These are phyloP conservation scores for Aureobasidium sp. DNA, from an alignment of 2,329 filamentous ascomycete genomes.

Conservation along the genomic window DNA sequence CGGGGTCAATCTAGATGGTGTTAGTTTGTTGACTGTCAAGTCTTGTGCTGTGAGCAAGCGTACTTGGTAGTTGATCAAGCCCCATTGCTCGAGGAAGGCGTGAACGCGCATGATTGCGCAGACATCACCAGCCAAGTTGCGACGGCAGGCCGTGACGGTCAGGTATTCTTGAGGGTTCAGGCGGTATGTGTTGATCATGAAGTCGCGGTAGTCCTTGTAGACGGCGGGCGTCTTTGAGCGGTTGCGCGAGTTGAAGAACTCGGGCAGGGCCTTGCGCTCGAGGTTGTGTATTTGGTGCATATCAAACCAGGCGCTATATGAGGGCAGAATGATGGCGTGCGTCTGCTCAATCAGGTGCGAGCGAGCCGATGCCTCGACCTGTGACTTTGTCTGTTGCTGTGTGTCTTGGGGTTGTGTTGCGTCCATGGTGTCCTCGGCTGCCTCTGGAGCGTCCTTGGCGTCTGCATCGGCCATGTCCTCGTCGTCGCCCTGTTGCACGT, in stretches of 20 bases:
- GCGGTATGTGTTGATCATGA: conserved; percentile 99
- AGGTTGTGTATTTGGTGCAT: conserved; percentile 88
- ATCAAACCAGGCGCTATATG: conserved; percentile 98
- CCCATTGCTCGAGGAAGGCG: conserved; percentile 96
- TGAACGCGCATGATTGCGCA: conserved; percentile 99
- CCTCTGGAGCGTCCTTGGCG: conserved; percentile 36
- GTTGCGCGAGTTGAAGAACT: conserved; percentile 98
- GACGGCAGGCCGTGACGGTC: conserved; percentile 89
- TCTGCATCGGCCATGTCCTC: conserved; percentile 55
- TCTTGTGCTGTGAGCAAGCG: not conserved
- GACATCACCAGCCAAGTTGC: conserved; percentile 92
- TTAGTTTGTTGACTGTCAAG: conserved; percentile 20
- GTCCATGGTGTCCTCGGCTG: conserved; percentile 38
- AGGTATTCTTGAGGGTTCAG: conserved; percentile 93
- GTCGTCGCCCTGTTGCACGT: conserved; percentile 22
- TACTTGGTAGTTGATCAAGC: conserved; percentile 97
- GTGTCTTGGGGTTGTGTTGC: conserved; percentile 50
- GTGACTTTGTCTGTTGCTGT: conserved; percentile 49
- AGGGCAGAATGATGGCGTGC: conserved; percentile 90
- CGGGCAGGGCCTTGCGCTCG: conserved; percentile 87
- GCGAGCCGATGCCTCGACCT: conserved; percentile 75
- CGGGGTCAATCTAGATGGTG: conserved; percentile 71
- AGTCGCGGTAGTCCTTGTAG: conserved; percentile 98
- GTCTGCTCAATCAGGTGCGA: conserved; percentile 89
- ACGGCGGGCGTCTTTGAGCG: conserved; percentile 95